Conservation (phyloP, 768 basidiomycete genomes). For the Favolaschia claudopus region DNA sequence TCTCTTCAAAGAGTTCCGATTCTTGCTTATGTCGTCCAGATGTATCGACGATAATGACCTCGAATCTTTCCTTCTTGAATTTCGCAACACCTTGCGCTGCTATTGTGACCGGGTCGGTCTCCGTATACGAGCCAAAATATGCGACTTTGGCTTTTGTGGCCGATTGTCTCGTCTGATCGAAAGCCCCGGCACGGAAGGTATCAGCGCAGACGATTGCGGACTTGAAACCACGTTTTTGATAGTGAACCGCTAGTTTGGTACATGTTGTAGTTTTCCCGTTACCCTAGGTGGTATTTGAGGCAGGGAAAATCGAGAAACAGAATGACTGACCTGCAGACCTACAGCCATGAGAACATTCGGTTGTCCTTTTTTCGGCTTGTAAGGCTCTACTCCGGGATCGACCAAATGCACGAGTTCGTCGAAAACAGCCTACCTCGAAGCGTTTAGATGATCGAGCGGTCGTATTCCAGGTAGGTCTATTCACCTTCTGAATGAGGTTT, state of each 20-base stretch:
- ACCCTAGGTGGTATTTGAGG: conserved; percentile 59
- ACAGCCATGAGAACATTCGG: conserved; percentile 97
- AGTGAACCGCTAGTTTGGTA: conserved; percentile 97
- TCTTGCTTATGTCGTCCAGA: conserved; percentile 98
- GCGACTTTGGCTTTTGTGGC: conserved; percentile 99
- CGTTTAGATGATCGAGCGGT: too few species aligned
- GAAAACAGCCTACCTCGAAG: conserved; percentile 78
- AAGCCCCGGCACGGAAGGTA: conserved; percentile 98
- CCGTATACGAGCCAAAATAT: conserved; percentile 98
- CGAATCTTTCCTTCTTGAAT: conserved; percentile 98
- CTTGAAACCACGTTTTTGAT: conserved; percentile 96
- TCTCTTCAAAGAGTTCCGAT: conserved; percentile 94
- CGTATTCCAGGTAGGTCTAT: conserved; percentile 12
- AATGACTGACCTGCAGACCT: conserved; percentile 79
- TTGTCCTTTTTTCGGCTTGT: conserved; percentile 96
- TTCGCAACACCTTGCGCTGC: conserved; percentile 94
- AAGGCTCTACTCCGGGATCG: conserved; percentile 94
- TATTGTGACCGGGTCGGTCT: conserved; percentile 96
- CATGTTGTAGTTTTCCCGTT: conserved; percentile 99
- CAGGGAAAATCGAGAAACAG: not conserved
- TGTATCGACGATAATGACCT: conserved; percentile 98
- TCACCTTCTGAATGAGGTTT: conserved; percentile 90
- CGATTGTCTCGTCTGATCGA: conserved; percentile 98
- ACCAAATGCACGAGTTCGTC: conserved; percentile 96
- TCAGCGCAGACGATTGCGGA: conserved; percentile 98